phyloP scores from a whole-genome alignment of 495 filamentous ascomycete genomes.

The Parmelia sp. region DNA sequence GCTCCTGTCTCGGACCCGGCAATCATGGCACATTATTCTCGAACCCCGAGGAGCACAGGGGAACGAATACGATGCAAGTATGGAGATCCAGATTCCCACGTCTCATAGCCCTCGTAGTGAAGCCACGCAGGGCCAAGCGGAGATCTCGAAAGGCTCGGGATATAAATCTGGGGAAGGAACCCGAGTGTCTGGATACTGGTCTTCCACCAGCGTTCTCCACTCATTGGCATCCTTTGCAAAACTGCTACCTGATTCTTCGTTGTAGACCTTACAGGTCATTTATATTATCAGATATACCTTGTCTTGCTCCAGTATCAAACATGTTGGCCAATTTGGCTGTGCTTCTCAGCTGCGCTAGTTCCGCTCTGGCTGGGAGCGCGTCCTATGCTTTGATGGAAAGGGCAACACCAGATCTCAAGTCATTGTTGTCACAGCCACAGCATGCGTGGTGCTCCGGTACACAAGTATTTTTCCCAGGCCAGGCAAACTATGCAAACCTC shows the following conservation, averaged over 20 bases:
- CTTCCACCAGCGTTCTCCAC: background rate
- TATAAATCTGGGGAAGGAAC: background rate
- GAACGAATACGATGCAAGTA: background rate
- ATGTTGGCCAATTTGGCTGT: background rate
- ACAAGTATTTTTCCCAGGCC: background rate
- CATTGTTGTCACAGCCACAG: background rate
- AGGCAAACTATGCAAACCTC: background rate
- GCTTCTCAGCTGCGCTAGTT: background rate
- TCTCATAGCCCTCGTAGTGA: background rate
- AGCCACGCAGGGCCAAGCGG: background rate
- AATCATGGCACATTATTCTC: background rate
- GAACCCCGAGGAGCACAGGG: background rate
- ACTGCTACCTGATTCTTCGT: background rate
- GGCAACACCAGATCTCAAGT: background rate
- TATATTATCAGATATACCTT: background rate
- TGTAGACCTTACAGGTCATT: background rate
- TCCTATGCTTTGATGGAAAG: background rate
- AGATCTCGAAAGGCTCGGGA: background rate
- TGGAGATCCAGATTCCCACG: background rate
- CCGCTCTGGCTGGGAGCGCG: background rate
- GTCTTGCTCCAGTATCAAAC: background rate
- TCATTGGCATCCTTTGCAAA: background rate
- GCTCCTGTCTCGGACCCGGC: background rate
- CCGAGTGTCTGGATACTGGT: background rate
- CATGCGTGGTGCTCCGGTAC: background rate